A percentile compares a stretch with the other conserved stretches of the same genome.
phyloP scores from a whole-genome alignment of 2,329 filamentous ascomycete genomes.

The Teratosphaeria gauchensis region DNA sequence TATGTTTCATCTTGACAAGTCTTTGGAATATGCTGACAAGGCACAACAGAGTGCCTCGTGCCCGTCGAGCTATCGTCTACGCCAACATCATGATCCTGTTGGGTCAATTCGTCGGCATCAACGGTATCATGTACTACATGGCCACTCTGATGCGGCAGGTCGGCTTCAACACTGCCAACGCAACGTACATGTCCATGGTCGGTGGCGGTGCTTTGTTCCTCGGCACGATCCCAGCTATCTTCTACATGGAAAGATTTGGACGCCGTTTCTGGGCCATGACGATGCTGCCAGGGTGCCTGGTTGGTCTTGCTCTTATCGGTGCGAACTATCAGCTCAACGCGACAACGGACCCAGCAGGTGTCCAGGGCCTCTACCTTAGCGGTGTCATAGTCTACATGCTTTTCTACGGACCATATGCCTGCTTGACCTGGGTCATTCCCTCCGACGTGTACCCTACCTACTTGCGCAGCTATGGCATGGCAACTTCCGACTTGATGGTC shows the following conservation, averaged over 20 bases:
- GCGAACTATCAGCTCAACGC: conserved; percentile 48
- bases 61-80: conserved; percentile 56
- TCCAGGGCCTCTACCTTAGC: conserved; percentile 52
- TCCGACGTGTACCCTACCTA: conserved; percentile 65
- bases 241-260: conserved; percentile 64
- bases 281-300: conserved; percentile 63
- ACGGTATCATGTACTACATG: conserved; percentile 65
- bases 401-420: conserved; percentile 47
- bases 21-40: background rate
- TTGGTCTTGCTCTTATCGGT: conserved; percentile 59
- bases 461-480: conserved; percentile 64
- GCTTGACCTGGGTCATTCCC: conserved; percentile 30
- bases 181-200: conserved; percentile 67
- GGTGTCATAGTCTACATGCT: conserved; percentile 60
- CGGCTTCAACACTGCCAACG: conserved; percentile 51
- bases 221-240: conserved; percentile 30
- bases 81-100: conserved; percentile 62
- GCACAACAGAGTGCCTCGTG: conserved; percentile 42
- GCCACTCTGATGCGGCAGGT: conserved; percentile 56
- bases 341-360: conserved; percentile 14
- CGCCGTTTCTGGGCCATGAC: conserved; percentile 65
- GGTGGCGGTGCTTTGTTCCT: conserved; percentile 58
- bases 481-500: conserved; percentile 55
- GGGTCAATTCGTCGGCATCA: conserved; percentile 62
- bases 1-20: conserved; percentile 24